These are phyloP conservation scores for Dentipellis fragilis DNA, from an alignment of 768 basidiomycete genomes.

Conservation along the genomic window DNA sequence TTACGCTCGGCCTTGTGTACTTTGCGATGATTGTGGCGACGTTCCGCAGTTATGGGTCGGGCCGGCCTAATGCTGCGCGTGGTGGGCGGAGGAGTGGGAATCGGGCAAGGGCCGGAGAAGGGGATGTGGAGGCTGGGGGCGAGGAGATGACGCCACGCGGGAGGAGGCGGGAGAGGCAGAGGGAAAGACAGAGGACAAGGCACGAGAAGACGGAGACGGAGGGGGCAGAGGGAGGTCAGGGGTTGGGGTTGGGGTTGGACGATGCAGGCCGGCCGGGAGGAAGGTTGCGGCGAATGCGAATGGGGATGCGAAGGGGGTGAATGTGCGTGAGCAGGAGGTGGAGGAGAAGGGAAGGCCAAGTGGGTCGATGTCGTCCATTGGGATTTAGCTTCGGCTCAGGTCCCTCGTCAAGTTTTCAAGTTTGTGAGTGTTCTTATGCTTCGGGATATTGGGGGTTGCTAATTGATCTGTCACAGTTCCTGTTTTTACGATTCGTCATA, in stretches of 20 bases:
- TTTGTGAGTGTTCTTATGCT: too few species aligned
- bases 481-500: too few species aligned
- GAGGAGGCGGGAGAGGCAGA: not conserved
- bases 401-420: too few species aligned
- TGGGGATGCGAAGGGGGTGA: not conserved
- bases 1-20: conserved; percentile 51
- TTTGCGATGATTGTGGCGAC: conserved; percentile 53
- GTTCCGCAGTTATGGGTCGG: conserved; percentile 44
- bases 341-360: not conserved
- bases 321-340: not conserved
- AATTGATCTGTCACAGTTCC: too few species aligned
- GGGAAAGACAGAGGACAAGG: not conserved
- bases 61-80: not conserved
- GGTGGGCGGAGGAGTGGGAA: not conserved
- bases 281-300: not conserved
- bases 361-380: not conserved
- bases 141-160: not conserved
- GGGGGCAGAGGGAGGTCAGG: not conserved
- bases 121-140: not conserved
- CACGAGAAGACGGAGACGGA: not conserved
- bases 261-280: not conserved
- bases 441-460: too few species aligned
- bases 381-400: not conserved
- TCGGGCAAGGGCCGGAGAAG: not conserved
- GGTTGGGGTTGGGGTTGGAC: not conserved